A percentile compares a stretch with the other conserved stretches of the same genome.
Evolutionary conservation across 352 stramenopile species (phyloP).

Genomic region (Phytophthora pistaciae): DNA sequence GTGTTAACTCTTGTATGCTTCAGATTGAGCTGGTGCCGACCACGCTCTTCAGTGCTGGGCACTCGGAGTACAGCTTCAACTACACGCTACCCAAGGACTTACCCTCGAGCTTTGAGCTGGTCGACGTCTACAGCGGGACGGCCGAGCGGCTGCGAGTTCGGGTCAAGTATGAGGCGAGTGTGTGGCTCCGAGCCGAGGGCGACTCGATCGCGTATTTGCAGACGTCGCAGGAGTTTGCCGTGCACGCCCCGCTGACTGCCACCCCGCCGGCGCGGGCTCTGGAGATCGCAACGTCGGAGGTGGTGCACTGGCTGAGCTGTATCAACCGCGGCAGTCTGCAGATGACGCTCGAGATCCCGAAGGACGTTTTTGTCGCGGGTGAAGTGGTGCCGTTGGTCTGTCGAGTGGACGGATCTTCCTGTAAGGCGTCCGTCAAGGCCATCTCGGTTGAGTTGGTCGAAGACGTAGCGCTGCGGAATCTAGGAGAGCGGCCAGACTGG

Average conservation of each 20-base stretch:
- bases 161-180: slow-evolving; percentile 38
- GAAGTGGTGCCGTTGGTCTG: slow-evolving; percentile 31
- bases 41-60: slow-evolving; percentile 21
- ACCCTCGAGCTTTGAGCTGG: slow-evolving; percentile 39
- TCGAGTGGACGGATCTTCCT: slow-evolving; percentile 28
- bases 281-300: slow-evolving; percentile 32
- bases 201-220: slow-evolving; percentile 42
- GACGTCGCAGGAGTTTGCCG: slow-evolving; percentile 35
- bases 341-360: slow-evolving; percentile 24
- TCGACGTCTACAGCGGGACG: slow-evolving; percentile 37
- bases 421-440: slow-evolving; percentile 27
- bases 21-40: slow-evolving; percentile 35
- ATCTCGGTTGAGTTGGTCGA: slow-evolving; percentile 38
- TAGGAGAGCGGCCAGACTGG: slow-evolving; percentile 15
- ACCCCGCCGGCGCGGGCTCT: slow-evolving; percentile 32
- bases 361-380: slow-evolving; percentile 31
- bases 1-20: slow-evolving; percentile 6
- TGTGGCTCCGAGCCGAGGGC: slow-evolving; percentile 40
- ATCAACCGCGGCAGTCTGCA: slow-evolving; percentile 38
- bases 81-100: slow-evolving; percentile 32
- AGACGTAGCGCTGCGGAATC: slow-evolving; percentile 33
- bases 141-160: slow-evolving; percentile 36
- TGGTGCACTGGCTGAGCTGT: slow-evolving; percentile 43
- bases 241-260: slow-evolving; percentile 30
- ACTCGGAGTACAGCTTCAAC: slow-evolving; percentile 32